These are phyloP conservation scores for Trichothecium roseum DNA, from an alignment of 2,329 filamentous ascomycete species.

Conservation along the genomic window DNA sequence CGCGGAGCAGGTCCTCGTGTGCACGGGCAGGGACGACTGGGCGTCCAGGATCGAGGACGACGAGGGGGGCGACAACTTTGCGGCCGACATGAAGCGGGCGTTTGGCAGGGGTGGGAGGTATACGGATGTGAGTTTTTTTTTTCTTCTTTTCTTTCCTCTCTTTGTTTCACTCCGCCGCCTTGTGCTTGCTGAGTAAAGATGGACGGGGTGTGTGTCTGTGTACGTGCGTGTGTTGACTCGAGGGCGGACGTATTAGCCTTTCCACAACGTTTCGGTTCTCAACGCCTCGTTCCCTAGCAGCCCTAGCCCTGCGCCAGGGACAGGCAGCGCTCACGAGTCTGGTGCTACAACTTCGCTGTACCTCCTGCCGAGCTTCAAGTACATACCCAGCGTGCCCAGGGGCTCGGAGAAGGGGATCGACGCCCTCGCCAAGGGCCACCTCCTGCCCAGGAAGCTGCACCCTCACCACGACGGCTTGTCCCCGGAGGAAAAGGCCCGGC, in stretches of 20 bases:
- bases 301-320: constrained; percentile 27
- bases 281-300: constrained; percentile 64
- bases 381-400: constrained; percentile 61
- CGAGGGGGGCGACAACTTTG: constrained; percentile 53
- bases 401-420: constrained; percentile 44
- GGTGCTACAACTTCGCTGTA: constrained; percentile 61
- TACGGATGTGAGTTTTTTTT: constrained; percentile 46
- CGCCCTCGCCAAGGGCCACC: constrained; percentile 52
- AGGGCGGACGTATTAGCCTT: constrained; percentile 54
- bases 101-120: constrained; percentile 56
- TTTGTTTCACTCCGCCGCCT: too few relatives aligned
- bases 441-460: constrained; percentile 55
- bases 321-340: too few relatives aligned
- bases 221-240: neutral
- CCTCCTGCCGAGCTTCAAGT: constrained; percentile 75
- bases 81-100: constrained; percentile 61
- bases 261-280: constrained; percentile 68
- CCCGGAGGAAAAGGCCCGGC: constrained; percentile 43
- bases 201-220: too few relatives aligned
- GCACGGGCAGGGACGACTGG: constrained; percentile 75
- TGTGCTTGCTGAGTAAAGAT: neutral
- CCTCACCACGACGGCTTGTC: constrained; percentile 48
- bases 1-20: constrained; percentile 72
- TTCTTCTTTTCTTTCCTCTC: neutral
- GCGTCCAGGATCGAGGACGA: constrained; percentile 77